Base-by-base conservation (phyloP, 805 yeast species). In the Tetrapisispora namnaoensis region DNA sequence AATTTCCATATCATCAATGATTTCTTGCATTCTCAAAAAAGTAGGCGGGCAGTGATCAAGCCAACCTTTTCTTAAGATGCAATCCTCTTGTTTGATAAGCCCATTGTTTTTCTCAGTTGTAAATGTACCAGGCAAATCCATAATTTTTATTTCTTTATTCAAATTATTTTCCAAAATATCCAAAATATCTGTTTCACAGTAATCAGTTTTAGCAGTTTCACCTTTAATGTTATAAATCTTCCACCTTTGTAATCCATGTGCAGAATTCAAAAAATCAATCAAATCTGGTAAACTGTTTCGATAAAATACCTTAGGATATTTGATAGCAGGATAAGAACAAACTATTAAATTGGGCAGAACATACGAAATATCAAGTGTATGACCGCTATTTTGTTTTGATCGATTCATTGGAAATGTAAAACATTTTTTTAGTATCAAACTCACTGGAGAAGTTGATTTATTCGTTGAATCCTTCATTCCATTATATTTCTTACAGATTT, bases 41-140 rank as follows among this genome's bases (percentile, higher is more conserved):
- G 87, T 76, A 0, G 95, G 86, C 0, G 93, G 80, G 44, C 76
- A 75, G 62, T 90, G 96, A 61, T 91, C 97, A 11, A 80, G 74
- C 67, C 84, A 81, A 0, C 89, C 93, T 18, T 39, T 56, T 37
- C 61, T 18, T 2, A 22, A 21, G 7, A 48, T 24, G 13, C 45
- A 27, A n/a, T 48, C 43, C 1, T 36, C 17, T 35, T 34, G 17
- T 20, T 24, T 18, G 8, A 45, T 28, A n/a, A 45, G 13, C 16
- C 44, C 44, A 18, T 39, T 28, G 1, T 18, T 4, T 14, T 37
- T 17, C 3, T 24, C 21, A 8, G 32, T 18, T 10, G 38, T 10
- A 38, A 32, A 24, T 21, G 28, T 37, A 2, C 47, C 47, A n/a
- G 35, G 37, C 2, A 45, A 8, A 10, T 39, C 27, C 4, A 45